phyloP scores from a whole-genome alignment of 2,329 filamentous ascomycete genomes.

The Neonectria coccinea region DNA sequence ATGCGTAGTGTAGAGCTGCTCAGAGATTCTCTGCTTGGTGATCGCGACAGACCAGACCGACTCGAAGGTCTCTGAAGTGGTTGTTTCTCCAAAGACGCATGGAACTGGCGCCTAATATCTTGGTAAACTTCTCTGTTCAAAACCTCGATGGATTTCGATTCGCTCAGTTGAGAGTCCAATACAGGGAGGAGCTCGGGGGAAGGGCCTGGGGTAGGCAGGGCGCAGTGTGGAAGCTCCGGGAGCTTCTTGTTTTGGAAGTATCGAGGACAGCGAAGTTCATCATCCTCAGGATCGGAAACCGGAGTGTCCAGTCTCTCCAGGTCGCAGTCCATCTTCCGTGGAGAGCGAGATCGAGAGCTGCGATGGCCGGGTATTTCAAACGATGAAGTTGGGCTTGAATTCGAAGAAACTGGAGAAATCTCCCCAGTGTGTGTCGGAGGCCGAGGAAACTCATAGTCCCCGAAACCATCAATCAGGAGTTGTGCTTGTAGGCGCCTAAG shows the following conservation, averaged over 20 bases:
- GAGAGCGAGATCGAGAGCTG: conserved; percentile 44
- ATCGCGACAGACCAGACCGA: conserved; percentile 48
- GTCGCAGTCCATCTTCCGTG: conserved; percentile 37
- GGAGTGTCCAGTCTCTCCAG: conserved; percentile 48
- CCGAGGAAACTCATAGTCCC: conserved; percentile 54
- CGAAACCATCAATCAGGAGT: conserved; percentile 46
- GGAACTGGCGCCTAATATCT: conserved; percentile 45
- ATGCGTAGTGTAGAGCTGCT: conserved; percentile 58
- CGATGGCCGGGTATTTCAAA: conserved; percentile 42
- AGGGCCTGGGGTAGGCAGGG: conserved; percentile 49
- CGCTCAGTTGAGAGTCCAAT: conserved; percentile 43
- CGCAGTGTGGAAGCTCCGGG: conserved; percentile 41
- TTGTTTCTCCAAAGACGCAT: conserved; percentile 40
- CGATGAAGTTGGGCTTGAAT: conserved; percentile 36
- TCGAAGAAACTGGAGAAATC: conserved; percentile 40
- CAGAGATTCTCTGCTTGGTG: conserved; percentile 43
- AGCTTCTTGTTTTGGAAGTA: conserved; percentile 46
- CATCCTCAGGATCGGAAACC: conserved; percentile 51
- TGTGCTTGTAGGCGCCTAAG: conserved; percentile 37
- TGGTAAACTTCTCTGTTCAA: conserved; percentile 45
- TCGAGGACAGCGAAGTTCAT: conserved; percentile 29
- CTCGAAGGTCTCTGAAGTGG: conserved; percentile 44
- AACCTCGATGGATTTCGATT: conserved; percentile 45
- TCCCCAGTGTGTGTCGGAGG: conserved; percentile 47
- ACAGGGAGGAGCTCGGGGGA: conserved; percentile 51